A percentile compares a stretch with the other conserved stretches of the same genome.
Evolutionary conservation across 1,284 basidiomycete genomes (phyloP).

Genomic region (Leccinum griseonigrum): DNA sequence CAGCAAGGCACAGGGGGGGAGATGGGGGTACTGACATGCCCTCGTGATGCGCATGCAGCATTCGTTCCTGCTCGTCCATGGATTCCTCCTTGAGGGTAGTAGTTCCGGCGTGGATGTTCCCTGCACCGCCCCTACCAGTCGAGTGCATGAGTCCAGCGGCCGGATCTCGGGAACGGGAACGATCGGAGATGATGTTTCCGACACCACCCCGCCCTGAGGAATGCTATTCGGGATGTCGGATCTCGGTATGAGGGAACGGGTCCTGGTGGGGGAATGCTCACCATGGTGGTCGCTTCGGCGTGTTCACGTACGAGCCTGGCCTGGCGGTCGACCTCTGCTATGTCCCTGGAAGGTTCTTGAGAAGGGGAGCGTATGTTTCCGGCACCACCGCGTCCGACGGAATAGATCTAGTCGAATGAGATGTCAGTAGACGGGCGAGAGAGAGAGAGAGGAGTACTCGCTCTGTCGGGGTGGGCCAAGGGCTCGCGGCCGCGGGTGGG

Average conservation of each 20-base stretch:
- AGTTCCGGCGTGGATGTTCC: slow-evolving; percentile 51
- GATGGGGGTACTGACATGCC: slow-evolving; percentile 40
- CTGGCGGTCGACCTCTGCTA: slow-evolving; percentile 36
- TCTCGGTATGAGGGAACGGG: background rate
- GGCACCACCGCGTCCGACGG: slow-evolving; percentile 72
- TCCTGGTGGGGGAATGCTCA: slow-evolving; percentile 27
- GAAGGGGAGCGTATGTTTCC: slow-evolving; percentile 79
- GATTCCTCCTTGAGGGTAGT: slow-evolving; percentile 21
- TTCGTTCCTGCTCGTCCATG: slow-evolving; percentile 46
- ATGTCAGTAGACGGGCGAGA: background rate
- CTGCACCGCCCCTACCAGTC: slow-evolving; percentile 65
- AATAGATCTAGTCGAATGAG: slow-evolving; percentile 40
- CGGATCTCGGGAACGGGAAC: slow-evolving; percentile 36
- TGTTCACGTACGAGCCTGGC: slow-evolving; percentile 44
- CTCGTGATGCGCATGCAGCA: slow-evolving; percentile 32
- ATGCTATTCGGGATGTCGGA: slow-evolving; percentile 35
- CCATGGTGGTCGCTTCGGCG: slow-evolving; percentile 37
- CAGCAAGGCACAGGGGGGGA: background rate
- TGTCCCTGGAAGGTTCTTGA: slow-evolving; percentile 42
- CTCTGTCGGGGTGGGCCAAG: slow-evolving; percentile 33
- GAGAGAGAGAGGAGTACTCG: slow-evolving; percentile 16
- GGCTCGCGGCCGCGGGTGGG: slow-evolving; percentile 57
- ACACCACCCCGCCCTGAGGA: slow-evolving; percentile 41
- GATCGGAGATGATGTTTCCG: slow-evolving; percentile 31
- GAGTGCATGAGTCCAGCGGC: slow-evolving; percentile 38